These are phyloP conservation scores for Globisporangium echinulatum DNA, from an alignment of 352 stramenopile species.

Conservation along the genomic window DNA sequence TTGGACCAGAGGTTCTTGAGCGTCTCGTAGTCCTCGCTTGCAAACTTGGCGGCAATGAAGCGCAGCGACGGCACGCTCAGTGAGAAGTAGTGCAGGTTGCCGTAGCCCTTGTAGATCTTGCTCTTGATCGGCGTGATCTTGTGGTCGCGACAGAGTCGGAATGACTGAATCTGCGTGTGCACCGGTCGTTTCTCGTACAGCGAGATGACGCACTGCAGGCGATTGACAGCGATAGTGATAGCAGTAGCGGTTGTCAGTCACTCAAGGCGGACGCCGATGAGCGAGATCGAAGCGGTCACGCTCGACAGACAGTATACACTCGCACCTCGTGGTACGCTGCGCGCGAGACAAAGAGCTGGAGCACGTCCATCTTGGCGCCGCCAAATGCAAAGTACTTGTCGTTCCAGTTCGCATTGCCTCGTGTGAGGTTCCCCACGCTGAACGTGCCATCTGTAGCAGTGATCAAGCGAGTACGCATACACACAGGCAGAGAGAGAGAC, in stretches of 20 bases:
- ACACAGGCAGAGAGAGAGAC: too few relatives aligned
- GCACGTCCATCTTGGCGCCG: slow-evolving; percentile 72
- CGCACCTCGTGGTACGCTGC: slow-evolving; percentile 74
- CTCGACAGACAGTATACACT: too few relatives aligned
- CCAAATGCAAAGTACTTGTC: slow-evolving; percentile 81
- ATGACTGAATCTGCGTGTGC: slow-evolving; percentile 80
- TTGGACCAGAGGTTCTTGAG: slow-evolving; percentile 80
- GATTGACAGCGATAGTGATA: too few relatives aligned
- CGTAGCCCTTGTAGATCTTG: slow-evolving; percentile 87
- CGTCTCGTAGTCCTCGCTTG: slow-evolving; percentile 75
- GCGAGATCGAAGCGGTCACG: too few relatives aligned
- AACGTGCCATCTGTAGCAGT: slow-evolving; percentile 58
- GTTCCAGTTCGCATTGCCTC: slow-evolving; percentile 67
- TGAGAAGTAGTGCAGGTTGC: slow-evolving; percentile 82
- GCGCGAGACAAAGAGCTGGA: slow-evolving; percentile 80
- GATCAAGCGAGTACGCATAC: too few relatives aligned
- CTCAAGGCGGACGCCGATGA: too few relatives aligned
- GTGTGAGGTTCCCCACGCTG: slow-evolving; percentile 75
- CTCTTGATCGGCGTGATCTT: slow-evolving; percentile 82
- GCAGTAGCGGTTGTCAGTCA: too few relatives aligned
- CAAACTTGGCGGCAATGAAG: slow-evolving; percentile 79
- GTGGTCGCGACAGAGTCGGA: slow-evolving; percentile 76
- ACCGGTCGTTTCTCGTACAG: slow-evolving; percentile 80
- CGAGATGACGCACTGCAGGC: slow-evolving; percentile 62
- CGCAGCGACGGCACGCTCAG: slow-evolving; percentile 72